Evolutionary conservation across 2,329 filamentous ascomycete species (phyloP).

Genomic region (Penicillium crustosum): DNA sequence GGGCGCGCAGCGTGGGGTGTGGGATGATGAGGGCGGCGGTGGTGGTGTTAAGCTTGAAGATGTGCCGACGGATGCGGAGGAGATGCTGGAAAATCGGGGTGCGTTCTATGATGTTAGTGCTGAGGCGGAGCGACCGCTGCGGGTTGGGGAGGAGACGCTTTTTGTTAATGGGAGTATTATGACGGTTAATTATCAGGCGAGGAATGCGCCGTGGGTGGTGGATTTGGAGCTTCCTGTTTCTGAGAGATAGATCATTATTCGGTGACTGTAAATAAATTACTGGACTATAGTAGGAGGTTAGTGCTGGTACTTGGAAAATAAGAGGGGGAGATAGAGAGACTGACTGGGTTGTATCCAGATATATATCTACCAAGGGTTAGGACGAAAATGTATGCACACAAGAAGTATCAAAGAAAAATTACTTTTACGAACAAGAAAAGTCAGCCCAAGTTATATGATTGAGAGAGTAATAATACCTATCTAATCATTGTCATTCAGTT

Average conservation of each 20-base stretch:
- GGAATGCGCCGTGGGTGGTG: constrained; percentile 57
- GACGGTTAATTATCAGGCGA: constrained; percentile 49
- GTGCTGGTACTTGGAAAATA: no score
- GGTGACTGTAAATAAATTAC: no score
- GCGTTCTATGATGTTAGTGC: constrained; percentile 38
- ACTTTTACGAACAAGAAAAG: not conserved
- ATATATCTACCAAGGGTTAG: not conserved
- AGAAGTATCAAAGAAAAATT: not conserved
- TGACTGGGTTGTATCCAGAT: not conserved
- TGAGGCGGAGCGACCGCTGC: constrained; percentile 31
- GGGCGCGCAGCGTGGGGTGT: constrained; percentile 43
- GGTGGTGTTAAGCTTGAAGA: constrained; percentile 16
- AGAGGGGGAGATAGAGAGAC: not conserved
- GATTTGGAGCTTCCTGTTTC: constrained; percentile 51
- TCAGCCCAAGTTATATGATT: not conserved
- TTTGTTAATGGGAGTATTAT: constrained; percentile 62
- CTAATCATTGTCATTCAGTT: not conserved
- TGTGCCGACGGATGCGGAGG: constrained; percentile 28
- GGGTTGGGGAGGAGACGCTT: constrained; percentile 53
- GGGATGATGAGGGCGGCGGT: constrained; percentile 24
- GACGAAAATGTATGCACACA: not conserved
- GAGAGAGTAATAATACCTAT: not conserved
- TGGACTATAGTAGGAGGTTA: no score
- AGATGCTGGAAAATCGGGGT: constrained; percentile 33
- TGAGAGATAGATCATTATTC: not conserved